Evolutionary conservation across 2,329 filamentous ascomycete species (phyloP), one percentile per base, ranked within the genome.

Genomic region (Scytalidium lignicola): DNA sequence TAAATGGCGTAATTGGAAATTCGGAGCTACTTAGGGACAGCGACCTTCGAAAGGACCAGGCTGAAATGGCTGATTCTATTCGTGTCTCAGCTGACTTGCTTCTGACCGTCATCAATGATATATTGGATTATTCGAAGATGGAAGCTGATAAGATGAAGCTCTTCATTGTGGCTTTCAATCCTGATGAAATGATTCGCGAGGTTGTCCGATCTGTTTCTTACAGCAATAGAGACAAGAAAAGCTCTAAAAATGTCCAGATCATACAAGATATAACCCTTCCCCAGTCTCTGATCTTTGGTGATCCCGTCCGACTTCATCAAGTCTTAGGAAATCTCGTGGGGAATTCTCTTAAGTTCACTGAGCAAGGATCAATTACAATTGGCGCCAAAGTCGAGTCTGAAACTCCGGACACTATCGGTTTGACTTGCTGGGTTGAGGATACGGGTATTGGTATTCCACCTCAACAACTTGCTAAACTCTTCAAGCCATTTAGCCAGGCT

Each of bases 331-430:
- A 96, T 61, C 77, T 96, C 21, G 86, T 96, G 41, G 88, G 87
- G 54, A 96, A 96, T 71, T 92, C 88, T 62, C 85, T 96, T 67
- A 96, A 96, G 64, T 96, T 96, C 64, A 96, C 91, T 0, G 87
- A 91, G 50, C 79, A 85, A 50, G 91, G 91, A 1, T 88, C 86
- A 0, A 88, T 96, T 51, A 95, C 88, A 0, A 89, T 96, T 46
- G 83, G 83, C 43, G 88, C 90, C 3, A 79, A 79, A 20, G 78
- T 90, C 18, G 83, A 90, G 42, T 74, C 75, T 7, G 88, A 96
- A 62, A 84, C 82, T 9, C 74, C 79, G 13, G 81, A 88, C 37
- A 79, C 78, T 50, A 83, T 90, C 6, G 84, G 83, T 21, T 74
- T 96, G 48, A 90, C 86, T 2, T 93, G 92, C 64, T 92, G 88